Percentiles rank a stretch among this genome's conserved stretches.
Conservation (phyloP, 1,284 basidiomycete species). For the Trichosporon faecale region DNA sequence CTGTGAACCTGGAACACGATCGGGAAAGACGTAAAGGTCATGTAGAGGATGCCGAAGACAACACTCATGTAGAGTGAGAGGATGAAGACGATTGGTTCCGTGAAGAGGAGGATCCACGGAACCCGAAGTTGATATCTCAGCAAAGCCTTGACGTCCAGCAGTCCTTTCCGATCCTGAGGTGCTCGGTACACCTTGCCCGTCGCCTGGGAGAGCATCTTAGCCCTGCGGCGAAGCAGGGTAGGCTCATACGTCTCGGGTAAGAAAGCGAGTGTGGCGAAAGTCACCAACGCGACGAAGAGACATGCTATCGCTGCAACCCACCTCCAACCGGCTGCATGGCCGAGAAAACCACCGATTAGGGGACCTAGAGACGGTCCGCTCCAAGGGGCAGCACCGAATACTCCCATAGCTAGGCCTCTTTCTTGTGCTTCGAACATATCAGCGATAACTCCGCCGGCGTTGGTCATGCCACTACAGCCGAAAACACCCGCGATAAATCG, state of each 20-base stretch:
- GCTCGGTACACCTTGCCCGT: constrained; percentile 48
- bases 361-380: constrained; percentile 51
- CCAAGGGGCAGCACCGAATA: constrained; percentile 55
- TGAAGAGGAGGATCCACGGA: constrained; percentile 51
- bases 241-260: constrained; percentile 54
- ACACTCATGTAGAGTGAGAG: constrained; percentile 53
- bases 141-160: constrained; percentile 36
- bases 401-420: constrained; percentile 52
- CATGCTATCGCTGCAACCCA: constrained; percentile 66
- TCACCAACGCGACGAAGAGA: constrained; percentile 44
- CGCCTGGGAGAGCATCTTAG: constrained; percentile 39
- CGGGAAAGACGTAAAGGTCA: constrained; percentile 45
- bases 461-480: constrained; percentile 51
- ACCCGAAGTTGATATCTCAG: constrained; percentile 46
- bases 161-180: constrained; percentile 49
- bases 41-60: constrained; percentile 48
- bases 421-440: constrained; percentile 51
- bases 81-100: constrained; percentile 52
- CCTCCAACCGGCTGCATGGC: constrained; percentile 43
- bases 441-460: constrained; percentile 52
- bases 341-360: constrained; percentile 47
- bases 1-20: constrained; percentile 47
- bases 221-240: constrained; percentile 48
- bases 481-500: constrained; percentile 53
- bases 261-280: constrained; percentile 26